Evolutionary conservation across 1,284 basidiomycete species (phyloP).

Genomic region (Microbotryomycetes sp.): DNA sequence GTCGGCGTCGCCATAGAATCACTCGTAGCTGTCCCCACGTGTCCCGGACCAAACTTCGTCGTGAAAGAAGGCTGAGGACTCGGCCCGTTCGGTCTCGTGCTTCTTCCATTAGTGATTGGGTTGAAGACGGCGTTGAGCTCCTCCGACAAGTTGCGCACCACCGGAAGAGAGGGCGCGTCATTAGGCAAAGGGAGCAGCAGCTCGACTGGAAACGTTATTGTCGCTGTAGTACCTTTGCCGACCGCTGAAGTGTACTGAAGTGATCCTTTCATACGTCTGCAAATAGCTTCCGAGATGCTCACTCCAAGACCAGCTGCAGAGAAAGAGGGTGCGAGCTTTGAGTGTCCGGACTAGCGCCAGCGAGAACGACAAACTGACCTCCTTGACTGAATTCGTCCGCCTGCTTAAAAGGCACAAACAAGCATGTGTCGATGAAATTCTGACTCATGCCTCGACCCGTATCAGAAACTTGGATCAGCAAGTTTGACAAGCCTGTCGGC

Average conservation of each 20-base stretch:
- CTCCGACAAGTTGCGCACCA: slow-evolving; percentile 9
- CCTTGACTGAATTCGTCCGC: not conserved
- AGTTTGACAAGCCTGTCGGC: not conserved
- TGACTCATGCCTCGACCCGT: slow-evolving; percentile 5
- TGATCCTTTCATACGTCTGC: not conserved
- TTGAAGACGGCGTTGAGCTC: slow-evolving; percentile 11
- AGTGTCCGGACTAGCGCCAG: no score
- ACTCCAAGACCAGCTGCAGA: not conserved
- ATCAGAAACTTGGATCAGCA: slow-evolving; percentile 1
- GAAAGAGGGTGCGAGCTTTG: no score
- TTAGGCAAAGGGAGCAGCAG: not conserved
- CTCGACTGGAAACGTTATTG: not conserved
- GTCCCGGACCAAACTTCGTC: not conserved
- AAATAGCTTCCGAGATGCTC: not conserved
- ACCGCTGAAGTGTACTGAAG: not conserved
- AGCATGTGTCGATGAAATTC: not conserved
- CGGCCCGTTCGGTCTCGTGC: not conserved
- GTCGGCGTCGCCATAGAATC: not conserved
- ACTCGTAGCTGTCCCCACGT: not conserved
- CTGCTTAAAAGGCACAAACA: not conserved
- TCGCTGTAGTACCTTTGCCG: not conserved
- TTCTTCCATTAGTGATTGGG: not conserved
- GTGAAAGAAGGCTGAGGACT: slow-evolving; percentile 1
- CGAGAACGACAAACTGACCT: no score
- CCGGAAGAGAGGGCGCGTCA: not conserved